Evolutionary conservation across 1,284 basidiomycete genomes (phyloP).

Genomic region (Sanguinoderma infundibulare): DNA sequence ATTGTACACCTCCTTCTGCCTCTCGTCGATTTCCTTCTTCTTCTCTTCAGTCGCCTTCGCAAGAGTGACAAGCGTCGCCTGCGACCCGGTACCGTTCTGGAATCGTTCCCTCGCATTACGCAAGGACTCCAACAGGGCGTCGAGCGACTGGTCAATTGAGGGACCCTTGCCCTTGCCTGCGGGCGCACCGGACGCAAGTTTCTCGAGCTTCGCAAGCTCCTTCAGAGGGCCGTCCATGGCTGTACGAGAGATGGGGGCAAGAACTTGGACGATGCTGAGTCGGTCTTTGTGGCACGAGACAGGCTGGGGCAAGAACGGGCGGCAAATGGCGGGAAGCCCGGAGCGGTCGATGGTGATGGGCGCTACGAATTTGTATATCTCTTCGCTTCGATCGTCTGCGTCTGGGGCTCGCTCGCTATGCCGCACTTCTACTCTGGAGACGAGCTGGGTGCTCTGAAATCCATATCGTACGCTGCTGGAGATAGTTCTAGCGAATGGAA

Average conservation of each 20-base stretch:
- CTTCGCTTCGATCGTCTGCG: not conserved
- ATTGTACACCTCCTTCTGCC: slow-evolving; percentile 86
- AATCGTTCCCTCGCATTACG: slow-evolving; percentile 61
- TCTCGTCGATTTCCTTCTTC: slow-evolving; percentile 87
- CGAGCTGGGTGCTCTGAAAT: slow-evolving; percentile 74
- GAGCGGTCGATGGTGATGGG: slow-evolving; percentile 6
- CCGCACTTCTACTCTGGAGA: slow-evolving; percentile 72
- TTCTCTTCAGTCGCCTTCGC: slow-evolving; percentile 63
- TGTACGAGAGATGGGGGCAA: not conserved
- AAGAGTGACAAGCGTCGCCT: slow-evolving; percentile 58
- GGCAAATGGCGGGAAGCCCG: not conserved
- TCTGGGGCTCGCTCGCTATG: slow-evolving; percentile 43
- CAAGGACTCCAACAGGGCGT: slow-evolving; percentile 68
- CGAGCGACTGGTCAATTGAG: slow-evolving; percentile 68
- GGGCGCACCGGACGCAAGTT: slow-evolving; percentile 49
- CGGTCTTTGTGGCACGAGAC: not conserved
- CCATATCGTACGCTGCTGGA: slow-evolving; percentile 45
- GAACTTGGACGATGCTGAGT: not conserved
- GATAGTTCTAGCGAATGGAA: slow-evolving; percentile 32
- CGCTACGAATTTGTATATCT: not conserved
- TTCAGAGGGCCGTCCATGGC: slow-evolving; percentile 74
- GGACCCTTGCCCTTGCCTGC: slow-evolving; percentile 55
- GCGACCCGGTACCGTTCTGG: slow-evolving; percentile 55
- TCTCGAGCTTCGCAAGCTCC: slow-evolving; percentile 75
- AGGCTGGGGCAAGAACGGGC: not conserved